phyloP scores from a whole-genome alignment of 805 yeast genomes.

The Yamadazyma olivae region DNA sequence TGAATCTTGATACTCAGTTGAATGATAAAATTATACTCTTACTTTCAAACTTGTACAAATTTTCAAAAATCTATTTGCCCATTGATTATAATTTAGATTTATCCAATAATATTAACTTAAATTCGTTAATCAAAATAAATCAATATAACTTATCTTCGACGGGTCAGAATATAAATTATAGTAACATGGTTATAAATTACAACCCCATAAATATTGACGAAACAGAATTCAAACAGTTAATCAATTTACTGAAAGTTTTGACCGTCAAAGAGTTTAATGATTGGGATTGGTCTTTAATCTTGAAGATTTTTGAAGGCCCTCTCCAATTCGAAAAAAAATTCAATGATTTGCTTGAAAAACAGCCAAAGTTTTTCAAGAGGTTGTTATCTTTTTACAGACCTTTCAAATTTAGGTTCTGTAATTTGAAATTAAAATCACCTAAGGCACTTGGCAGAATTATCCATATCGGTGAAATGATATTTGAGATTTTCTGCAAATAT shows the following conservation, averaged over 20 bases:
- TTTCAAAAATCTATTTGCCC: slow-evolving; percentile 11
- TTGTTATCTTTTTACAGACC: slow-evolving; percentile 87
- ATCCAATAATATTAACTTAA: slow-evolving; percentile 8
- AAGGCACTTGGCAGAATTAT: slow-evolving; percentile 53
- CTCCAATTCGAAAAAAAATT: slow-evolving; percentile 66
- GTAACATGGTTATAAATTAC: neutral
- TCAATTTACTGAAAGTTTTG: slow-evolving; percentile 67
- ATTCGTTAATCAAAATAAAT: slow-evolving; percentile 11
- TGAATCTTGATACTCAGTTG: slow-evolving; percentile 31
- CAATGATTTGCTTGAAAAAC: slow-evolving; percentile 68
- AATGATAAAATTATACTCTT: slow-evolving; percentile 11
- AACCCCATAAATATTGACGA: slow-evolving; percentile 47
- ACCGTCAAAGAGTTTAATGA: slow-evolving; percentile 73
- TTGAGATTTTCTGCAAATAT: slow-evolving; percentile 60
- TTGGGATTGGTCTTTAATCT: slow-evolving; percentile 85
- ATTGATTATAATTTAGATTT: slow-evolving; percentile 11
- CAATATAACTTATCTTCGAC: slow-evolving; percentile 10
- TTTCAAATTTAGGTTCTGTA: slow-evolving; percentile 73
- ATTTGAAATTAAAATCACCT: slow-evolving; percentile 31
- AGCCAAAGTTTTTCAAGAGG: slow-evolving; percentile 84
- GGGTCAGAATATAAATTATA: neutral
- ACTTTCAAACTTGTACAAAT: slow-evolving; percentile 10
- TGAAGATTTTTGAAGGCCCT: slow-evolving; percentile 80
- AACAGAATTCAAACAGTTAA: slow-evolving; percentile 57
- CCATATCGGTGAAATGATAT: slow-evolving; percentile 70